Evolutionary conservation across 192 early-diverging fungal genomes (phyloP), one percentile per base, ranked within the genome.

Genomic region (Linnemannia hyalina): DNA sequence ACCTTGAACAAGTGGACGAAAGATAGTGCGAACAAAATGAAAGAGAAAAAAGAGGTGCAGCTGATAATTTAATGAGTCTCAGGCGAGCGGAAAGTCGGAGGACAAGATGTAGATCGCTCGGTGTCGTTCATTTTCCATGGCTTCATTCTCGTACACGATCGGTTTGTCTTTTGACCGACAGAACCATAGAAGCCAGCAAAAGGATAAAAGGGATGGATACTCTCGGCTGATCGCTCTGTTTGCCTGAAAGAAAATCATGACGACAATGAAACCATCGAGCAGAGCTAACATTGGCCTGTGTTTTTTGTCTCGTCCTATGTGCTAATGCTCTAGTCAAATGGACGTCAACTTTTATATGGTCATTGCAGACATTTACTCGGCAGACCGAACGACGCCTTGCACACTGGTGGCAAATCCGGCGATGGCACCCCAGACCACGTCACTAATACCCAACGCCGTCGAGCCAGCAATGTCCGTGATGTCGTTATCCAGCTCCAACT

Each of bases 341-440:
- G 89, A 92, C 68, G 83, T 85, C 41, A 90, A 89, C 23, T 92
- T 92, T 73, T 89, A 81, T 63, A 83, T 92, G 35, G 89, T 89
- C 11, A 72, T 90, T 23, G 89, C 88, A 7, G 91, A 92, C 47
- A 83, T 89, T n/a, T 92, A 90, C 82, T 82, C 84, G 22, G 89
- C 88, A 22, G 90, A 92, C 47, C 75, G 60, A 29, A 46, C 54
- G 9, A 75, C 89, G 15, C 81, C 90, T 20, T 82, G 85, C 29
- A 92, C 90, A 6, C 71, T 92, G 46, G 90, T 92, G 23, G 44
- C 87, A 42, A 89, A 90, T 60, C 84, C 89, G 1, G 82, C 88
- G 1, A 46, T 79, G 32, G 36, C 72, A 2, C 47, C 83, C 0
- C 71, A 71, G n/a, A 35, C 79, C 35, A 41, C 60, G 3, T 47